These are phyloP conservation scores for Blastomyces percursus DNA, from an alignment of 2,329 filamentous ascomycete species.

Conservation along the genomic window DNA sequence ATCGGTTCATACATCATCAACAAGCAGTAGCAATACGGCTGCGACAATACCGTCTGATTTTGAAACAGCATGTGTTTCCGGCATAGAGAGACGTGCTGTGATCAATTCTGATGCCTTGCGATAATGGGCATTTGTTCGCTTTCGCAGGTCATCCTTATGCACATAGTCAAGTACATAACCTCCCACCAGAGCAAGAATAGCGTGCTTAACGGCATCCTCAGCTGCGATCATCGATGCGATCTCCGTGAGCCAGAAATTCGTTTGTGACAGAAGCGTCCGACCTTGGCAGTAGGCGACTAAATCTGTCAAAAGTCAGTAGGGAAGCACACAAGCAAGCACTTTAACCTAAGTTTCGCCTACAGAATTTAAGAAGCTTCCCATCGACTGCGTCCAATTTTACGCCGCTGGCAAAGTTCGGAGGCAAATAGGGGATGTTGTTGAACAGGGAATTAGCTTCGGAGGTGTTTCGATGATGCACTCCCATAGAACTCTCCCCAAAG, in stretches of 20 bases:
- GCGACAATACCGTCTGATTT: background rate
- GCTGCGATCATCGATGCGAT: background rate
- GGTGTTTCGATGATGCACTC: background rate
- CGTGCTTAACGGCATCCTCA: background rate
- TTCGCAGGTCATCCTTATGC: background rate
- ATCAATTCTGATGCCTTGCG: background rate
- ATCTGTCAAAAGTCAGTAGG: background rate
- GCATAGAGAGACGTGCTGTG: background rate
- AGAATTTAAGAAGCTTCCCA: background rate
- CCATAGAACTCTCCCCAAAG: background rate
- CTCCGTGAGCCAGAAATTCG: background rate
- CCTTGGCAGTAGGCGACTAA: background rate
- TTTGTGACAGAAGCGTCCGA: background rate
- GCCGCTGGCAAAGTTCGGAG: background rate
- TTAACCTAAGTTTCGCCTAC: background rate
- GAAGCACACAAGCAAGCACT: background rate
- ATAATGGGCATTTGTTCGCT: background rate
- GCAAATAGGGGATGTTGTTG: background rate
- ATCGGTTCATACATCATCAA: background rate
- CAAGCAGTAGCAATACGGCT: background rate
- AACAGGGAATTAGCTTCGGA: background rate
- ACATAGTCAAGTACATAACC: background rate
- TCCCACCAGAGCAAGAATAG: background rate
- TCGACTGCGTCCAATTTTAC: background rate
- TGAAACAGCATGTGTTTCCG: background rate